Base-by-base conservation (phyloP, 2,329 filamentous ascomycete species). In the Alternaria brassicicola region DNA sequence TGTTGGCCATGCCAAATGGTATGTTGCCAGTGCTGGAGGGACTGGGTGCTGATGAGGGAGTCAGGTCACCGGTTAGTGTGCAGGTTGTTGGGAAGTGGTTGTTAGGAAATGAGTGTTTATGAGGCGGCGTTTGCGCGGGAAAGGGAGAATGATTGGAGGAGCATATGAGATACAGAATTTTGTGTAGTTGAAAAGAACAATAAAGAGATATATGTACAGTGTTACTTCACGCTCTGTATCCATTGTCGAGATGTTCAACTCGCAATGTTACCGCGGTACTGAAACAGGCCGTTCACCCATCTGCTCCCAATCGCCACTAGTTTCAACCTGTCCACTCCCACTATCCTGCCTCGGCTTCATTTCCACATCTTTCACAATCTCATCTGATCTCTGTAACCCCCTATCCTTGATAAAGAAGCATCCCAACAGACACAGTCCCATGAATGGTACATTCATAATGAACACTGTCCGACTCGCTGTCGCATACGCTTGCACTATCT, bases 381-480 rank as follows among this genome's bases (percentile, higher is more conserved):
- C 68, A 61, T 35, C 69, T 60, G 53, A 70, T 66, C 48, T 73
- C 56, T 77, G 77, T 47, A 87, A 62, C 0, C 84, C 84, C 81
- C 36, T 55, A 48, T 69, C 67, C 50, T 80, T 82, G 55, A 88
- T 78, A 10, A 87, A 78, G 0, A 83, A 9, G 59, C 83, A 85
- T 1, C 81, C 73, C 6, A 83, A 42, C 10, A 87, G 75, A 59
- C 83, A 85, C 0, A 81, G 45, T 0, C 79, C 84, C 8, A 85
- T 82, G 3, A 87, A 61, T 0, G 85, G 85, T 0, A 84, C 79
- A 68, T 85, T 85, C 36, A 86, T 69, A 23, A 84, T 81, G 59
- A 88, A 88, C 0, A 88, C 85, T 0, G 81, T 79, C 28, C 80
- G 78, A 21, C 82, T 86, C 0, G 84, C 86, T 9, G 76, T 75